phyloP scores from a whole-genome alignment of 2,329 filamentous ascomycete species.

The Colletotrichum noveboracense region DNA sequence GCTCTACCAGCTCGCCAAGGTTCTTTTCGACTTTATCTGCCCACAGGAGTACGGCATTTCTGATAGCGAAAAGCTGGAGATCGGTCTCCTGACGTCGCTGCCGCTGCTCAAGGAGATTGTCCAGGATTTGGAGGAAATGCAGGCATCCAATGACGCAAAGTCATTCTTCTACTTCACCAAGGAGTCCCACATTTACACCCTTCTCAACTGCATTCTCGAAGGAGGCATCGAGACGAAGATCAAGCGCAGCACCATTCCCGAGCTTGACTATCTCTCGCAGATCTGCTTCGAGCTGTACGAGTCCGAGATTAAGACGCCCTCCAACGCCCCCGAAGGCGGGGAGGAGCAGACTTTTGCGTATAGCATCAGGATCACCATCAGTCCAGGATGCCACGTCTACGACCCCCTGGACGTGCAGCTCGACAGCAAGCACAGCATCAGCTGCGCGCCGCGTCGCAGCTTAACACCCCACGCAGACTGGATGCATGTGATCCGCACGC shows the following conservation, averaged over 20 bases:
- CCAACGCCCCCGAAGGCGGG: slow-evolving; percentile 45
- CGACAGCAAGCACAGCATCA: slow-evolving; percentile 95
- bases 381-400: slow-evolving; percentile 93
- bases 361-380: slow-evolving; percentile 94
- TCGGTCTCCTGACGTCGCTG: slow-evolving; percentile 90
- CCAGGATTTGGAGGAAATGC: slow-evolving; percentile 94
- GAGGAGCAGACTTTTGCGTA: slow-evolving; percentile 84
- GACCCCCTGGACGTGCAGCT: slow-evolving; percentile 96
- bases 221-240: slow-evolving; percentile 98
- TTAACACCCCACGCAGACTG: slow-evolving; percentile 92
- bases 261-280: slow-evolving; percentile 95
- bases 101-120: slow-evolving; percentile 97
- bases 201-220: slow-evolving; percentile 97
- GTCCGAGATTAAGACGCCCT: slow-evolving; percentile 73
- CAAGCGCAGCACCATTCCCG: slow-evolving; percentile 90
- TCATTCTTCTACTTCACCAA: slow-evolving; percentile 99
- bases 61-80: slow-evolving; percentile 96
- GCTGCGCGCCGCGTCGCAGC: slow-evolving; percentile 87
- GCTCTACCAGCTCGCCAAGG: slow-evolving; percentile 90
- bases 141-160: slow-evolving; percentile 91
- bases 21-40: slow-evolving; percentile 97
- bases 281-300: slow-evolving; percentile 99
- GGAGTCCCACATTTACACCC: slow-evolving; percentile 97
- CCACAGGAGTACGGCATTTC: slow-evolving; percentile 98
- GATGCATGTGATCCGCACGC: slow-evolving; percentile 95